Percentiles rank a stretch among this genome's conserved stretches.
Evolutionary conservation across 352 stramenopile species (phyloP).

Genomic region (Globisporangium echinulatum): DNA sequence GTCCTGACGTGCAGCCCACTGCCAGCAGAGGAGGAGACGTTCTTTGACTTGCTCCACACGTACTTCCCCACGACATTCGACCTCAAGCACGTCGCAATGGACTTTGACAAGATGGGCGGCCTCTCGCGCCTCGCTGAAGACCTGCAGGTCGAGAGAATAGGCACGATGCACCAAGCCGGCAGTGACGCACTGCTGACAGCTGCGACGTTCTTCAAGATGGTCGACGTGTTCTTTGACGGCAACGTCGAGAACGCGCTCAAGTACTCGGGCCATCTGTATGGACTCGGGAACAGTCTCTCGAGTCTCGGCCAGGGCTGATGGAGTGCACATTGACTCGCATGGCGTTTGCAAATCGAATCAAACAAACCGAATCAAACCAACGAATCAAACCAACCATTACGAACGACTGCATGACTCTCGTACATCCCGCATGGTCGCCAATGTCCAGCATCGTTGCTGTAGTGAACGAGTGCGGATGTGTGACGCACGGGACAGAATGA

Average conservation of each 20-base stretch:
- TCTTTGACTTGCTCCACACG: conserved; percentile 97
- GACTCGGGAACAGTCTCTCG: conserved; percentile 61
- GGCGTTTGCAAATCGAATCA: no score
- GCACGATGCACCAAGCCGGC: conserved; percentile 98
- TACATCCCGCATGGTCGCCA: no score
- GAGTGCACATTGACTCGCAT: neutral
- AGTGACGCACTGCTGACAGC: conserved; percentile 96
- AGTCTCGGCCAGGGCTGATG: conserved; percentile 31
- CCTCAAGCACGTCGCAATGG: conserved; percentile 98
- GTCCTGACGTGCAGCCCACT: conserved; percentile 89
- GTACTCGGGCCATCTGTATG: conserved; percentile 84
- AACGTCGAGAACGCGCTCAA: conserved; percentile 79
- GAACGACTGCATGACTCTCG: no score
- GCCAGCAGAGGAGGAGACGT: conserved; percentile 86
- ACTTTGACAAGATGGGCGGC: conserved; percentile 96
- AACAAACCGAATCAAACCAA: no score
- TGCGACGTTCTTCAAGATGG: conserved; percentile 90
- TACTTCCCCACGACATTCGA: conserved; percentile 99
- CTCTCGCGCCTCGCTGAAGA: conserved; percentile 96
- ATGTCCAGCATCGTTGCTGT: no score
- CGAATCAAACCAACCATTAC: no score
- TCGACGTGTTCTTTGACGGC: conserved; percentile 83
- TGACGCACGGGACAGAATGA: no score
- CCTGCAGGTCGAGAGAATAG: conserved; percentile 96
- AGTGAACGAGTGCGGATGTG: no score